A percentile compares a stretch with the other conserved stretches of the same genome.
phyloP scores from a whole-genome alignment of 192 early-diverging fungal species.

The Coemansia sp. region DNA sequence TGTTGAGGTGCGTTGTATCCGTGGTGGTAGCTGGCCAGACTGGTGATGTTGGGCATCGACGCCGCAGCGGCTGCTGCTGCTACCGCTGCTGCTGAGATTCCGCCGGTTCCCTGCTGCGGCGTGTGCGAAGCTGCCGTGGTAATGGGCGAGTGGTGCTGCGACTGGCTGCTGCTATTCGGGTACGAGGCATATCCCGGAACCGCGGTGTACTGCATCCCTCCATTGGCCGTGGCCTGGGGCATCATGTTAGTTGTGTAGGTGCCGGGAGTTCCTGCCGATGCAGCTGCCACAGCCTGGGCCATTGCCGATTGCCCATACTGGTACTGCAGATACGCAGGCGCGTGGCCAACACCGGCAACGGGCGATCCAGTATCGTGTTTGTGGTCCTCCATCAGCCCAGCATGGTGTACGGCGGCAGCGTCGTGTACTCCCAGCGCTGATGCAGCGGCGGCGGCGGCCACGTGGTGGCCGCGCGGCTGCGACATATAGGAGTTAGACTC shows the following conservation, averaged over 20 bases:
- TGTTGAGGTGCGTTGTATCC: slow-evolving; percentile 29
- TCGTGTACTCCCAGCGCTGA: slow-evolving; percentile 20
- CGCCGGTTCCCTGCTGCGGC: slow-evolving; percentile 21
- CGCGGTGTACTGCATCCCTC: slow-evolving; percentile 26
- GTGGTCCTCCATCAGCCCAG: slow-evolving; percentile 32
- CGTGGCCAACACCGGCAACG: slow-evolving; percentile 10
- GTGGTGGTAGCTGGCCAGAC: slow-evolving; percentile 51
- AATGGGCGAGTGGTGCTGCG: slow-evolving; percentile 54
- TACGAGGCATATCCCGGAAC: slow-evolving; percentile 47
- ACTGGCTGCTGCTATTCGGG: slow-evolving; percentile 47
- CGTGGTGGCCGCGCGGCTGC: slow-evolving; percentile 40
- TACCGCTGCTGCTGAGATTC: slow-evolving; percentile 16
- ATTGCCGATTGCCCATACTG: slow-evolving; percentile 37
- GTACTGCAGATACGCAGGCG: slow-evolving; percentile 40
- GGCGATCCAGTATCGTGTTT: slow-evolving; percentile 24
- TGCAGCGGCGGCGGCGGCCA: slow-evolving; percentile 20
- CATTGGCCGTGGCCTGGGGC: slow-evolving; percentile 24
- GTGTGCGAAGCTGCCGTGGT: slow-evolving; percentile 30
- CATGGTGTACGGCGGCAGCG: slow-evolving; percentile 4
- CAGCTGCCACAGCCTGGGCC: slow-evolving; percentile 40
- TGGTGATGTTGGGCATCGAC: slow-evolving; percentile 36
- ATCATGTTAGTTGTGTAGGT: slow-evolving; percentile 26
- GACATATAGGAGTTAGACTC: slow-evolving; percentile 55
- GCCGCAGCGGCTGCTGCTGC: slow-evolving; percentile 33
- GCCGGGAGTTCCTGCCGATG: slow-evolving; percentile 22